phyloP scores from a whole-genome alignment of 768 basidiomycete species.

The Serendipita sp. region DNA sequence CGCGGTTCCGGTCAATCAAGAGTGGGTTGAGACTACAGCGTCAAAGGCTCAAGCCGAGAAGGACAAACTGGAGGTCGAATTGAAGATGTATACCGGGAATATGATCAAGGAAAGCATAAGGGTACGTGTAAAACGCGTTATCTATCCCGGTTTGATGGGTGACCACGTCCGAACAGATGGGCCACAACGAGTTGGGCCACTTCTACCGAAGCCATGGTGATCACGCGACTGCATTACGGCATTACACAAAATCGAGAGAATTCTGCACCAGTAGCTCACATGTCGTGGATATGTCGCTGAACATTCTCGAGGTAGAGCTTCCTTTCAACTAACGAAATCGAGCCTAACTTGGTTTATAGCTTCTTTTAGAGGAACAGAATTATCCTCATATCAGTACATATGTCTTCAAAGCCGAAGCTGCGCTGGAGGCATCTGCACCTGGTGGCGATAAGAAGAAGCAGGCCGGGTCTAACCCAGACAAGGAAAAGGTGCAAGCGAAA shows the following conservation, averaged over 20 bases:
- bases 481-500: conserved; percentile 55
- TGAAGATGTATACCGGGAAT: conserved; percentile 88
- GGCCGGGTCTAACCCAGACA: conserved; percentile 28
- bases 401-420: conserved; percentile 88
- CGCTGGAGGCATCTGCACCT: conserved; percentile 44
- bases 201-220: conserved; percentile 63
- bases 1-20: conserved; percentile 38
- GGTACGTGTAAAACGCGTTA: conserved; percentile 28
- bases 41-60: conserved; percentile 55
- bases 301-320: neutral
- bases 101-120: conserved; percentile 98
- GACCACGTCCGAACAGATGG: conserved; percentile 46
- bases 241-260: conserved; percentile 83
- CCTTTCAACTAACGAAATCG: neutral
- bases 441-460: conserved; percentile 16
- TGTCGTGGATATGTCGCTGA: conserved; percentile 71
- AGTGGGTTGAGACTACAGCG: conserved; percentile 56
- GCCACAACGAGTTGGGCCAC: conserved; percentile 72
- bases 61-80: conserved; percentile 78
- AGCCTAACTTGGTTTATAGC: conserved; percentile 25
- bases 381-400: conserved; percentile 82
- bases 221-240: conserved; percentile 50
- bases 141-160: neutral
- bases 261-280: conserved; percentile 83
- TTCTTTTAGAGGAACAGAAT: conserved; percentile 72